Evolutionary conservation across 768 basidiomycete genomes (phyloP), one percentile per base, ranked within the genome.

Genomic region (Trametes gibbosa): DNA sequence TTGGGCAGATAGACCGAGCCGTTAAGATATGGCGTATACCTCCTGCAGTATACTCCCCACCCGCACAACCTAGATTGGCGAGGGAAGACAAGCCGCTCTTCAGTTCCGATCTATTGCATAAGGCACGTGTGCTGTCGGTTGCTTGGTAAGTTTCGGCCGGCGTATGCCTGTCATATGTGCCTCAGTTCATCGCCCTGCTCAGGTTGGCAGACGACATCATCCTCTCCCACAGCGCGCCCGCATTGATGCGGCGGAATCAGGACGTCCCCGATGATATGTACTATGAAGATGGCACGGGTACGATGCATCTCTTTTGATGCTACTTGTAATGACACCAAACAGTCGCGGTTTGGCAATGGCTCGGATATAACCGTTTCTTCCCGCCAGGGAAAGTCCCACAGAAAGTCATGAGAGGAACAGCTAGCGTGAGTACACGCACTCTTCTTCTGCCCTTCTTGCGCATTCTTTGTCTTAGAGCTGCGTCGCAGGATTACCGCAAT

Each of bases 41-140:
- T 24, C 72, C 69, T 2, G 74, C 2, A 69, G 76, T n/a, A 61
- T 69, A 50, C 72, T 85, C 50, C 7, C 47, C 52, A 8, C 50
- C 46, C 13, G 34, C 32, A 7, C 49, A 43, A 21, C 61, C 61
- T 4, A 48, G 39, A 14, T 29, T 62, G 6, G 73, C 75, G 48
- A 77, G 87, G 34, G 85, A 87, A 68, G 89, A 92, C 59, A 91
- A 90, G 60, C 89, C 90, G 0, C 68, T 92, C 2, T 91, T 90
- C 67, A 87, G 84, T 63, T 87, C 82, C 41, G 77, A 80, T 25
- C 74, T 77, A 29, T 76, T 92, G 13, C 89, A 91, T 64, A 83
- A 81, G 63, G 82, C 86, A 16, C 77, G 84, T 9, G 80, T 89
- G 1, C 68, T 85, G 19, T 87, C 86, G 2, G 74, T 91, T 1